These are phyloP conservation scores for Stephanodiscus triporus DNA, from an alignment of 108 stramenopile species.

Conservation along the genomic window DNA sequence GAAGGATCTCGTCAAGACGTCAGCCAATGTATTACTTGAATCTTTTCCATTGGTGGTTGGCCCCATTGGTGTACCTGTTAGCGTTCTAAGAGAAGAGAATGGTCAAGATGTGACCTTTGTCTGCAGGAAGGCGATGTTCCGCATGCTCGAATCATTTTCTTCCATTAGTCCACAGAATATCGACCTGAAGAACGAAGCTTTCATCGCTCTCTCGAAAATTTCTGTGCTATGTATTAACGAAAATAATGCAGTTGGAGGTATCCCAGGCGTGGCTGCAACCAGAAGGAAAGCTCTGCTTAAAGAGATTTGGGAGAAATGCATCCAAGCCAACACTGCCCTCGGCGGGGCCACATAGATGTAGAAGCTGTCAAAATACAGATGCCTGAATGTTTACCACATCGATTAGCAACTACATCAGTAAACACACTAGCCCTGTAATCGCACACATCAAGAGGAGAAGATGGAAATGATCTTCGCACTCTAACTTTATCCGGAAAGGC, in stretches of 20 bases:
- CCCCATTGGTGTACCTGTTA: conserved; percentile 79
- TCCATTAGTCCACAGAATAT: conserved; percentile 43
- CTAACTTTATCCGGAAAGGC: too few species aligned
- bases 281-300: conserved; percentile 66
- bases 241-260: conserved; percentile 43
- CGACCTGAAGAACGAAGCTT: conserved; percentile 46
- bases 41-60: conserved; percentile 71
- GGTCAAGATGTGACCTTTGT: conserved; percentile 61
- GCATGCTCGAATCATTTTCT: conserved; percentile 57
- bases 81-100: conserved; percentile 57
- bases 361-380: not conserved
- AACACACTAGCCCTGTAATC: too few species aligned
- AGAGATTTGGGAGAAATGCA: conserved; percentile 61
- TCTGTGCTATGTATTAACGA: conserved; percentile 69
- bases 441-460: too few species aligned
- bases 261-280: conserved; percentile 54
- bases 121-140: conserved; percentile 64
- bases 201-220: conserved; percentile 58
- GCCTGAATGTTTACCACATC: too few species aligned
- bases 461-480: too few species aligned
- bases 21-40: conserved; percentile 58
- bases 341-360: conserved; percentile 24
- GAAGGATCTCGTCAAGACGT: conserved; percentile 41
- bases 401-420: too few species aligned
- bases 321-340: conserved; percentile 9